Conservation (phyloP, 164 flowering plant genomes). For the Annona cherimola region DNA sequence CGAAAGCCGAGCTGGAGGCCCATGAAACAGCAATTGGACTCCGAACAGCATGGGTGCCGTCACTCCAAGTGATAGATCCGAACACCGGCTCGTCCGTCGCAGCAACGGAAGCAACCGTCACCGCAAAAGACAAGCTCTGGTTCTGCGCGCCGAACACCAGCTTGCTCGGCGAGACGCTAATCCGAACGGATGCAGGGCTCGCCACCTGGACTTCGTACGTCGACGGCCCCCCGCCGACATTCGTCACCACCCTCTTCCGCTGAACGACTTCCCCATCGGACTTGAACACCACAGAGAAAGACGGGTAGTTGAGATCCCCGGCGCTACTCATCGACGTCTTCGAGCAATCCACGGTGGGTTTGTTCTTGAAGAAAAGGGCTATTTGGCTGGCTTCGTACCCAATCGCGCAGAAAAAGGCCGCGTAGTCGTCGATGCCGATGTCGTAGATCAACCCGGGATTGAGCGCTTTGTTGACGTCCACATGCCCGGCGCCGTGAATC, state of each 20-base stretch:
- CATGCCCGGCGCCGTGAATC: conserved; percentile 81
- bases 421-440: conserved; percentile 38
- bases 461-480: conserved; percentile 72
- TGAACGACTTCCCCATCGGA: conserved; percentile 23
- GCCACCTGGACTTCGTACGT: conserved; percentile 53
- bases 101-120: conserved; percentile 33
- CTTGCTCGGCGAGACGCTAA: conserved; percentile 60
- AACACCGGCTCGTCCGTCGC: conserved; percentile 17
- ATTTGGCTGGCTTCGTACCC: conserved; percentile 48
- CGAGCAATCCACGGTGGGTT: conserved; percentile 31
- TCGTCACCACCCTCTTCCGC: conserved; percentile 59
- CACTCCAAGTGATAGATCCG: conserved; percentile 77
- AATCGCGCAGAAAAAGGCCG: conserved; percentile 63
- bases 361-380: conserved; percentile 38
- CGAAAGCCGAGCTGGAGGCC: conserved; percentile 13
- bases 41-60: conserved; percentile 60
- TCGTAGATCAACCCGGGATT: conserved; percentile 86
- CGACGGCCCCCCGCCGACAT: conserved; percentile 58
- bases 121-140: conserved; percentile 39
- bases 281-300: conserved; percentile 62
- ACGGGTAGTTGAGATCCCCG: conserved; percentile 83
- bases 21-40: conserved; percentile 71
- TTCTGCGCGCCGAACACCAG: conserved; percentile 50
- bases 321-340: conserved; percentile 29
- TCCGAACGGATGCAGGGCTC: conserved; percentile 46